These are phyloP conservation scores for Schizochytrium sp. DNA, from an alignment of 108 stramenopile genomes.

Conservation along the genomic window DNA sequence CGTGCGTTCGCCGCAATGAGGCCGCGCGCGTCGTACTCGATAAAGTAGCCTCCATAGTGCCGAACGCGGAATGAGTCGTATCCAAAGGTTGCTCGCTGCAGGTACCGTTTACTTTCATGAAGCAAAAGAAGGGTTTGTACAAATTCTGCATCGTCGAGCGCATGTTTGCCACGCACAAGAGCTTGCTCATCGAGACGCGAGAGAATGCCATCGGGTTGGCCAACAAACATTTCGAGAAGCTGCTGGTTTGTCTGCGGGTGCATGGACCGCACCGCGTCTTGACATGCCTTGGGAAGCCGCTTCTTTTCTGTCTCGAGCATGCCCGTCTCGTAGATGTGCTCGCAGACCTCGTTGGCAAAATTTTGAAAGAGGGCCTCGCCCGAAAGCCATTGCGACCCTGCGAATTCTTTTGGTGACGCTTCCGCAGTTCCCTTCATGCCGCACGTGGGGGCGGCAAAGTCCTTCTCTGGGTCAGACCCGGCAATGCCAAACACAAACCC, in stretches of 20 bases:
- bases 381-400: not conserved
- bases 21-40: not conserved
- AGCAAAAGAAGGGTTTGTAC: not conserved
- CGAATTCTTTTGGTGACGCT: not conserved
- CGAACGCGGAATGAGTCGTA: not conserved
- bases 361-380: not conserved
- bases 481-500: not conserved
- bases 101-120: not conserved
- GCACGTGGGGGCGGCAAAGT: not conserved
- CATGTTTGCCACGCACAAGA: not conserved
- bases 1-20: not conserved
- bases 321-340: not conserved
- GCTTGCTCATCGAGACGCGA: not conserved
- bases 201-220: not conserved
- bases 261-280: not conserved
- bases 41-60: not conserved
- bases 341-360: not conserved
- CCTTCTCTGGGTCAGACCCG: not conserved
- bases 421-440: not conserved
- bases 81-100: not conserved
- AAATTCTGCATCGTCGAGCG: not conserved
- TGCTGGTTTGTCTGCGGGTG: not conserved
- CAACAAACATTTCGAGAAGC: not conserved
- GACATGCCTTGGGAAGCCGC: not conserved
- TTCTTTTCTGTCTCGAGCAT: not conserved